phyloP scores from a whole-genome alignment of 257 asterid species.

The Solanum commersonii region DNA sequence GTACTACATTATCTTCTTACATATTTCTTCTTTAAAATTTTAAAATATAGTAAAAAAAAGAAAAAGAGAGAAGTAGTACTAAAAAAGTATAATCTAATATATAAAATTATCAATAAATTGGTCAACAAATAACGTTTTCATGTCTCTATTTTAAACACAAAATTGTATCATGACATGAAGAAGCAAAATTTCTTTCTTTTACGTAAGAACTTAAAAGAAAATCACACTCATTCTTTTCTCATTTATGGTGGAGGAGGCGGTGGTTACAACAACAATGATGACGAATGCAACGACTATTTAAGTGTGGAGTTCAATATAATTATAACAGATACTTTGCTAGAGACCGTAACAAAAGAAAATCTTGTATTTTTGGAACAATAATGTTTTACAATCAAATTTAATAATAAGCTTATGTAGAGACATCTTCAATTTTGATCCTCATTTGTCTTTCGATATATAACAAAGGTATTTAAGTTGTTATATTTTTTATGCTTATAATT shows the following conservation, averaged over 20 bases:
- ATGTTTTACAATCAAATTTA: background rate
- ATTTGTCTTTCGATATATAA: too few species aligned
- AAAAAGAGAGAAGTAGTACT: too few species aligned
- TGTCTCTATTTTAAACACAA: background rate
- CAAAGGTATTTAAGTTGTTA: too few species aligned
- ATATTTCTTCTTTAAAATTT: too few species aligned
- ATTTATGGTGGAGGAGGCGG: background rate
- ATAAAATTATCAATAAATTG: background rate
- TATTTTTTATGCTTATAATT: background rate
- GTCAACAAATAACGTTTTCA: background rate
- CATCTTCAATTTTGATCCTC: background rate
- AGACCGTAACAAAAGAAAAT: background rate
- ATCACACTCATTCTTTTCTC: background rate
- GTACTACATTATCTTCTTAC: background rate
- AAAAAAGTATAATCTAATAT: background rate
- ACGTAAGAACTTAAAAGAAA: background rate
- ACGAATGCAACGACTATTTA: too few species aligned
- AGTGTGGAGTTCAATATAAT: background rate
- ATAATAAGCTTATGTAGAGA: background rate
- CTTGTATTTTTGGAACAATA: too few species aligned
- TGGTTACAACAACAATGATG: background rate
- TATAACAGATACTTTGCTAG: background rate
- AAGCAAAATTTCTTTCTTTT: background rate
- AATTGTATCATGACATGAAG: background rate
- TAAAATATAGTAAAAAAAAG: too few species aligned